Percentiles rank a stretch among this genome's conserved stretches.
phyloP scores from a whole-genome alignment of 2,329 filamentous ascomycete genomes.

The Aspergillus terreus region DNA sequence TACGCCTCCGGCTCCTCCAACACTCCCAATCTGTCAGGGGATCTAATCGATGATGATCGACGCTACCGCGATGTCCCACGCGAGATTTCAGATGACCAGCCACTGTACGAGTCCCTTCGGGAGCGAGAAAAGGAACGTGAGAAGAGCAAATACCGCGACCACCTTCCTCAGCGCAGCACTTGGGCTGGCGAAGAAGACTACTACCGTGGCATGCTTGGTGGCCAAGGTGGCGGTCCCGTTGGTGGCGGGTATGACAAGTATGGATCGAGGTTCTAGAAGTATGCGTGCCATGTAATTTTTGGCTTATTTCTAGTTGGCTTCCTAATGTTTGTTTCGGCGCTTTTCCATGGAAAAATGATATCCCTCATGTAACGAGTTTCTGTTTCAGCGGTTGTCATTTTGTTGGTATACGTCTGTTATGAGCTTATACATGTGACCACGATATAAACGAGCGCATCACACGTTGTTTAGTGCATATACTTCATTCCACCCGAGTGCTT shows the following conservation, averaged over 20 bases:
- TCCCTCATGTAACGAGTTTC: background rate
- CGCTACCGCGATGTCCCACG: constrained; percentile 27
- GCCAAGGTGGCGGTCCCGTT: constrained; percentile 25
- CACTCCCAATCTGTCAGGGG: constrained; percentile 12
- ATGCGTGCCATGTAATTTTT: too few species aligned
- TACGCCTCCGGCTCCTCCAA: constrained; percentile 20
- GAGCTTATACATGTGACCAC: too few species aligned
- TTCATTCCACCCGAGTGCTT: background rate
- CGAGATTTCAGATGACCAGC: constrained; percentile 16
- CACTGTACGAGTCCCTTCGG: constrained; percentile 24
- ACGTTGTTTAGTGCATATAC: background rate
- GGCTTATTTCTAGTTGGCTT: constrained; percentile 4
- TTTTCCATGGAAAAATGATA: constrained; percentile 2
- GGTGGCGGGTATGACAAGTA: constrained; percentile 21
- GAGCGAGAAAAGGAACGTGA: constrained; percentile 28
- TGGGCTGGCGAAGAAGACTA: constrained; percentile 38
- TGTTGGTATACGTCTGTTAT: too few species aligned
- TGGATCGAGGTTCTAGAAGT: too few species aligned
- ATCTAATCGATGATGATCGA: constrained; percentile 21
- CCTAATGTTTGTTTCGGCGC: background rate
- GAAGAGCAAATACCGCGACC: constrained; percentile 24
- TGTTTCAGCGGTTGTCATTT: too few species aligned
- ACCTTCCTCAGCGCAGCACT: constrained; percentile 19
- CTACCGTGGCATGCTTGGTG: constrained; percentile 32
- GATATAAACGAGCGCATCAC: background rate